Evolutionary conservation across 768 basidiomycete species (phyloP), one percentile per base, ranked within the genome.

Genomic region (Phlebiopsis gigantea): DNA sequence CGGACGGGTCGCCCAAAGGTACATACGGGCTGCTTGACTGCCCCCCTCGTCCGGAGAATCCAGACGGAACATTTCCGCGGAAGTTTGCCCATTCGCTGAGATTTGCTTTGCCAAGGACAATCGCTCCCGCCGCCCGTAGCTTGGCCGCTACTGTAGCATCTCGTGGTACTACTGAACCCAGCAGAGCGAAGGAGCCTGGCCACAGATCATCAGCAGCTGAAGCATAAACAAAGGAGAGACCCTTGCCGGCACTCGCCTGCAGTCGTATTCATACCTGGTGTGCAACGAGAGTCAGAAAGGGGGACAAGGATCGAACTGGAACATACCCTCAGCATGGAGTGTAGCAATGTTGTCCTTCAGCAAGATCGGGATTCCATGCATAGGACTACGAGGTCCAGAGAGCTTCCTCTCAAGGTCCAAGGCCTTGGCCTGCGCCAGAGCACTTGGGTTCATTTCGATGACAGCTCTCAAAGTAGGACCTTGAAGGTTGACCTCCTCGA

Each of bases 401-500:
- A 41, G 1, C 9, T 46, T 42, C 1, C 67, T 59, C 46, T 68
- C 67, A 2, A 45, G 56, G 44, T 68, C 67, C 7, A 68, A 56
- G 8, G 51, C 56, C 10, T 76, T 79, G 9, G 85, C 85, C 60
- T 79, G 75, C 15, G 53, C 62, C 9, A 85, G 69, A 1, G 84
- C 83, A 6, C 73, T 75, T 0, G 79, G 74, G 46, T 82, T 88
- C 1, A 71, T 69, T 55, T 87, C 86, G 17, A 85, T 68, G 5
- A 87, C 75, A 0, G 84, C 84, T 9, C 76, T 79, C 5, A 88
- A 68, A 44, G 68, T 68, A 10, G 83, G 79, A 1, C 84, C 84
- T 56, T 80, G 71, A 14, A 79, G 61, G 62, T 87, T 87, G n/a
- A 87, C 85, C 63, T 87, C 80, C 2, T 85, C 80, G 22, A 87